Evolutionary conservation across 2,329 filamentous ascomycete species (phyloP).

Genomic region (Didymella lethalis): DNA sequence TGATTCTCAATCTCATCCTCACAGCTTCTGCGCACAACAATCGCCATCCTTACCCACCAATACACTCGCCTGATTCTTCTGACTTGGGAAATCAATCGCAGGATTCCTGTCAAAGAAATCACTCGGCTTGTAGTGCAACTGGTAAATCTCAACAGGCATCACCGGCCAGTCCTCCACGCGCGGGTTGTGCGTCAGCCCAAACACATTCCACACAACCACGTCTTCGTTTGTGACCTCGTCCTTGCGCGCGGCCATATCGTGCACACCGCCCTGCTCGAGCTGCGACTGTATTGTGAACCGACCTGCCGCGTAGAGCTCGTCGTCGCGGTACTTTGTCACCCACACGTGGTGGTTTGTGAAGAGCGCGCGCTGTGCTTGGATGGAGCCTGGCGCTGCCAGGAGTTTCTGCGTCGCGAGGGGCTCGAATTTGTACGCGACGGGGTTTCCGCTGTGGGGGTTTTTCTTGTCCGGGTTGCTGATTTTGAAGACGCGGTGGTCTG

Average conservation of each 20-base stretch:
- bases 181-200: conserved; percentile 62
- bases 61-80: conserved; percentile 43
- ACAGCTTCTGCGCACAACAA: conserved; percentile 39
- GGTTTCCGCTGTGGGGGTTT: conserved; percentile 57
- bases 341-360: conserved; percentile 63
- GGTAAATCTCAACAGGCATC: conserved; percentile 59
- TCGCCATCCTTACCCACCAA: conserved; percentile 35
- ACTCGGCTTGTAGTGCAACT: conserved; percentile 57
- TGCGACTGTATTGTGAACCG: conserved; percentile 58
- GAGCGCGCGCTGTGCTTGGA: conserved; percentile 56
- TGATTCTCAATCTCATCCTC: not conserved
- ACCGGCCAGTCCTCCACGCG: conserved; percentile 61
- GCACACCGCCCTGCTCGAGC: conserved; percentile 54
- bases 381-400: conserved; percentile 55
- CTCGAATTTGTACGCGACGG: conserved; percentile 59
- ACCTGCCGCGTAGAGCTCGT: conserved; percentile 61
- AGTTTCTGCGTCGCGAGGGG: conserved; percentile 60
- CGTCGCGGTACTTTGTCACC: conserved; percentile 62
- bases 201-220: conserved; percentile 60
- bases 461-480: conserved; percentile 59
- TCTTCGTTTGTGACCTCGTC: conserved; percentile 56
- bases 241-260: conserved; percentile 54
- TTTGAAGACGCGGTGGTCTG: conserved; percentile 63
- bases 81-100: conserved; percentile 60
- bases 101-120: conserved; percentile 65